Evolutionary conservation across 2,329 filamentous ascomycete species (phyloP), one percentile per base, ranked within the genome.

Genomic region (Xylaria sp.): DNA sequence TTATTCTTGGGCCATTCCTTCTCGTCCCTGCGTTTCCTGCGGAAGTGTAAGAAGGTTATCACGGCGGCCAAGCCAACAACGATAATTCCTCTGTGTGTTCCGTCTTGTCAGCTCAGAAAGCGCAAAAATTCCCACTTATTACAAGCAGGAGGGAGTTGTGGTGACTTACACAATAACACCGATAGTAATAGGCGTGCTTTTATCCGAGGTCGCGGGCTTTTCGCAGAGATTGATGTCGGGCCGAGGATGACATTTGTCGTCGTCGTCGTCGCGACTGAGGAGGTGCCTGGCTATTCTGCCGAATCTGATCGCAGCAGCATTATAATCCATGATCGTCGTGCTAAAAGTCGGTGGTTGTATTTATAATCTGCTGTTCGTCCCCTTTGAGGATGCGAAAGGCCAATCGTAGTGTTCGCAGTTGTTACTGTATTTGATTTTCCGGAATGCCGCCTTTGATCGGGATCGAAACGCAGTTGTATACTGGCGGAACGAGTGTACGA

Each of bases 141-240:
- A 11, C 9, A 54, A 38, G 4, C 21, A 15, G 3, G n/a, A 11
- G 8, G 15, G 17, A 14, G 3, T n/a, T 12, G 23, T 17, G 1
- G 43, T 53, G 9, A 23, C 69, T 69, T 73, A 74, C 72, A 60
- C 52, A 12, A 70, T 62, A 25, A 60, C 54, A 11, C 70, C 69
- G 38, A 73, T 60, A 37, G 69, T 57, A 50, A 74, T 72, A 5
- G 56, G 60, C 12, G 65, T 71, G 2, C 58, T 50, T 15, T 66
- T 61, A 14, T 57, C 61, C 9, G 68, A 60, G 9, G 61, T 65
- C 2, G 64, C 52, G 14, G 70, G 68, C 61, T 74, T 73, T 62
- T 74, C 71, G 65, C 72, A 74, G 1, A 73, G 68, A 58, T 73
- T 55, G 54, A 72, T 71, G 35, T 73, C 57, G 35, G 70, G 69